A percentile compares a stretch with the other conserved stretches of the same genome.
Evolutionary conservation across 345 rosid genomes (phyloP).

Genomic region (Melaleuca alternifolia): DNA sequence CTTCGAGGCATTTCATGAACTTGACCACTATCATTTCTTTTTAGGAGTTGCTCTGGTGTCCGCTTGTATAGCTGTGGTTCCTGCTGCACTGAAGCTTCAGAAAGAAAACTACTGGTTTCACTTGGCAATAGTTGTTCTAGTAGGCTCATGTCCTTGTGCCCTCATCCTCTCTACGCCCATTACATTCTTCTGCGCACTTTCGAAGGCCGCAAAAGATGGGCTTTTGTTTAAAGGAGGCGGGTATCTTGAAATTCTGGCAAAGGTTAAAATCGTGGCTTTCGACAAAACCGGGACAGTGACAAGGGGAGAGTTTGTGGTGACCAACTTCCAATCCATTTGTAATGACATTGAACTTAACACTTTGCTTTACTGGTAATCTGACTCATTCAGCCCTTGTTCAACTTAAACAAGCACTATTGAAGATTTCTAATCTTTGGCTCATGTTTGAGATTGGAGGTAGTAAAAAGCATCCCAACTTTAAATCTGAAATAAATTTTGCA

Average conservation of each 20-base stretch:
- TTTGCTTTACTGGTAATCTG: conserved; percentile 50
- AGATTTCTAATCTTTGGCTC: neutral
- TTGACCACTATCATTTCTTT: neutral
- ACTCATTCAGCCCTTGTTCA: neutral
- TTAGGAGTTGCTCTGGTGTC: conserved; percentile 53
- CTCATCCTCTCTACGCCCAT: conserved; percentile 83
- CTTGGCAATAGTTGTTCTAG: conserved; percentile 68
- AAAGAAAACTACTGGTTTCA: conserved; percentile 47
- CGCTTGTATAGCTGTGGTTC: conserved; percentile 40
- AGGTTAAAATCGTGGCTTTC: conserved; percentile 58
- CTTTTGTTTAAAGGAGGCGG: conserved; percentile 71
- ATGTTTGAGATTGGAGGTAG: neutral
- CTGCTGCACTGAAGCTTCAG: conserved; percentile 30
- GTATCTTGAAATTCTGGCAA: conserved; percentile 57
- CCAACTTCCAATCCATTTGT: conserved; percentile 39
- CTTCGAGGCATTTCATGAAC: neutral
- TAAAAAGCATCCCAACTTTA: neutral
- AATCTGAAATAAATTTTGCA: neutral
- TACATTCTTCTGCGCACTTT: conserved; percentile 74
- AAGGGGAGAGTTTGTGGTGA: conserved; percentile 67
- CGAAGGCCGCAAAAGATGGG: conserved; percentile 67
- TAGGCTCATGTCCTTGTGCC: conserved; percentile 86
- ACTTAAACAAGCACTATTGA: neutral
- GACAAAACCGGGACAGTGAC: conserved; percentile 90
- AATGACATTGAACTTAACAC: conserved; percentile 25